Evolutionary conservation across 2,329 filamentous ascomycete species (phyloP), one percentile per base, ranked within the genome.

Genomic region (Pseudocercospora eumusae): DNA sequence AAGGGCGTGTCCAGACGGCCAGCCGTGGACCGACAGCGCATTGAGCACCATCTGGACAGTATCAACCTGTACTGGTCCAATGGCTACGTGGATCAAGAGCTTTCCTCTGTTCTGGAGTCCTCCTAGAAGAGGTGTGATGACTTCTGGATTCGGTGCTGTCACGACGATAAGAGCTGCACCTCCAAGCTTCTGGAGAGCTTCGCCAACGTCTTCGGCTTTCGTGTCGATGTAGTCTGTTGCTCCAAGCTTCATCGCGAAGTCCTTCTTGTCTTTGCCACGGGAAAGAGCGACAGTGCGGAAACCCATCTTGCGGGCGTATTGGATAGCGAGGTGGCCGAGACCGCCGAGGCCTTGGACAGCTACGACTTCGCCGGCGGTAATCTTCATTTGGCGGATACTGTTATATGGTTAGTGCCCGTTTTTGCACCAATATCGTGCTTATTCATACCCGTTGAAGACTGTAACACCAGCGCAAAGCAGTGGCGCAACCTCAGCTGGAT

Each of bases 101-200:
- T 84, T 88, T 10, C 88, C 87, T 7, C 77, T 74, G 0, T 81
- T 69, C 4, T 77, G 82, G 7, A 88, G 77, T 1, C 83, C 88
- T 1, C 72, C 77, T 1, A 86, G 74, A 27, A 90, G 71, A 3
- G 80, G 78, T 1, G 77, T 70, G 56, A 90, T 82, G 31, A 83
- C 76, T 58, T 83, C 76, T 0, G 84, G 79, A 69, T 84, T 86
- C 5, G 87, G 87, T 3, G 86, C 86, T 2, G 87, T 90, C 42
- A 84, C 78, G 4, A 89, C 80, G 60, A 90, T 83, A 56, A 88
- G 74, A 2, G 80, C 78, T 0, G 87, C 88, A 25, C 87, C 87
- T 15, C 87, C 87, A 20, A 89, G 75, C 66, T 81, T 81, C 74
- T 77, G 76, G 33, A 89, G 77, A 60, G 80, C 80, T 52, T 77